Percentiles rank a stretch among this genome's conserved stretches.
Evolutionary conservation across 148 eudicot species (phyloP).

Genomic region (Chenopodium berlandieri): DNA sequence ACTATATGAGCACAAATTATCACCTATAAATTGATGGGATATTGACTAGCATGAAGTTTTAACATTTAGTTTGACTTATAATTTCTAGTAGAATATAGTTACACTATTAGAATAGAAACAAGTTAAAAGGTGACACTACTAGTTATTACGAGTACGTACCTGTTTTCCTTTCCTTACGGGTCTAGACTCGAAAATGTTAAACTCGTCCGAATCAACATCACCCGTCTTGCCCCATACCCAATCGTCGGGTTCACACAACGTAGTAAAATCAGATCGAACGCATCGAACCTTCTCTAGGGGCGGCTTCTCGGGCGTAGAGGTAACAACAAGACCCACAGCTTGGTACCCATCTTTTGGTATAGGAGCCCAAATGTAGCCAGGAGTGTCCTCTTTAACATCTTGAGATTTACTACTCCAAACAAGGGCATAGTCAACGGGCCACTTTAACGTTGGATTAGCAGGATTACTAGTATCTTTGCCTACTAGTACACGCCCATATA

Average conservation of each 20-base stretch:
- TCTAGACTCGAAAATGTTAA: constrained; percentile 28
- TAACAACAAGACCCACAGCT: constrained; percentile 34
- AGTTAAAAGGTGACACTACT: neutral
- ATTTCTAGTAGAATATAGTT: too few relatives aligned
- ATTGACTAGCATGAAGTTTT: too few relatives aligned
- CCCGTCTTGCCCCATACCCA: constrained; percentile 32
- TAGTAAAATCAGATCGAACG: constrained; percentile 37
- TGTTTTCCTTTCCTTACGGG: constrained; percentile 30
- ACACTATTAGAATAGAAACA: neutral
- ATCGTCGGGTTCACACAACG: constrained; percentile 25
- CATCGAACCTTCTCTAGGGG: constrained; percentile 32
- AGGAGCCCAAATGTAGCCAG: constrained; percentile 45
- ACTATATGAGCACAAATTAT: too few relatives aligned
- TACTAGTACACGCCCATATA: constrained; percentile 35
- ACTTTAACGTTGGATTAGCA: constrained; percentile 21
- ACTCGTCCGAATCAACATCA: constrained; percentile 13
- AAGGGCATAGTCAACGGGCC: constrained; percentile 41
- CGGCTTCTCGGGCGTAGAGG: constrained; percentile 35
- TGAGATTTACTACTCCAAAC: constrained; percentile 38
- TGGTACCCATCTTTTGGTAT: constrained; percentile 33
- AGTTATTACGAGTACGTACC: constrained; percentile 2
- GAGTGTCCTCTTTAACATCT: constrained; percentile 25
- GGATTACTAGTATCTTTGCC: constrained; percentile 27
- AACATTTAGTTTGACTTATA: neutral
- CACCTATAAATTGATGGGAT: too few relatives aligned